Evolutionary conservation across 2,329 filamentous ascomycete genomes (phyloP).

Genomic region (Stachybotrys chlorohalonatus): DNA sequence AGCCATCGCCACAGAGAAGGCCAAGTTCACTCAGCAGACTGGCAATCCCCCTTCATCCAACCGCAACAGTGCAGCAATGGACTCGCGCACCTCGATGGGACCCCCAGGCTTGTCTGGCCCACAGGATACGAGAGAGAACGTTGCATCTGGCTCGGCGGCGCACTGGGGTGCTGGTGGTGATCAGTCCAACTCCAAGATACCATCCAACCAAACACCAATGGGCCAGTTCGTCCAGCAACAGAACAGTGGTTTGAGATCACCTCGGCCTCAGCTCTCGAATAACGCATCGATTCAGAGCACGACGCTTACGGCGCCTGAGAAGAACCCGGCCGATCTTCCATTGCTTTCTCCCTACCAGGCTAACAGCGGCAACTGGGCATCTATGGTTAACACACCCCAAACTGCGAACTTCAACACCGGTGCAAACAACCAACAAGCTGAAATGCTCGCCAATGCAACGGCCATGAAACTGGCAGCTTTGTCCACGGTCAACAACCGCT

Average conservation of each 20-base stretch:
- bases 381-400: slow-evolving; percentile 97
- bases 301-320: slow-evolving; percentile 63
- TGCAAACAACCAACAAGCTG: slow-evolving; percentile 61
- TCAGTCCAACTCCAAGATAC: slow-evolving; percentile 57
- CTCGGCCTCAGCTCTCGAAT: slow-evolving; percentile 59
- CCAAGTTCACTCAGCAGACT: slow-evolving; percentile 92
- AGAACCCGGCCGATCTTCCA: slow-evolving; percentile 61
- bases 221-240: slow-evolving; percentile 87
- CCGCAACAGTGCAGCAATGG: slow-evolving; percentile 78
- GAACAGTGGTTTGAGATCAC: slow-evolving; percentile 67
- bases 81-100: slow-evolving; percentile 65
- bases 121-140: slow-evolving; percentile 20
- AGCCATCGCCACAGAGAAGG: slow-evolving; percentile 97
- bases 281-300: slow-evolving; percentile 73
- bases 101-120: slow-evolving; percentile 65
- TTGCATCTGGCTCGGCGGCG: slow-evolving; percentile 37
- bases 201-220: slow-evolving; percentile 75
- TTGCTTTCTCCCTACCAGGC: slow-evolving; percentile 76
- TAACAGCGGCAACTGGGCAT: slow-evolving; percentile 90
- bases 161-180: slow-evolving; percentile 63
- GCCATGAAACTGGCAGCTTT: slow-evolving; percentile 97
- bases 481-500: slow-evolving; percentile 96
- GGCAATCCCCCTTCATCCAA: slow-evolving; percentile 85
- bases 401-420: slow-evolving; percentile 66
- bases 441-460: slow-evolving; percentile 97